Percentiles rank a stretch among this genome's conserved stretches.
phyloP scores from a whole-genome alignment of 1,284 basidiomycete species.

The Cryptococcus sp. region DNA sequence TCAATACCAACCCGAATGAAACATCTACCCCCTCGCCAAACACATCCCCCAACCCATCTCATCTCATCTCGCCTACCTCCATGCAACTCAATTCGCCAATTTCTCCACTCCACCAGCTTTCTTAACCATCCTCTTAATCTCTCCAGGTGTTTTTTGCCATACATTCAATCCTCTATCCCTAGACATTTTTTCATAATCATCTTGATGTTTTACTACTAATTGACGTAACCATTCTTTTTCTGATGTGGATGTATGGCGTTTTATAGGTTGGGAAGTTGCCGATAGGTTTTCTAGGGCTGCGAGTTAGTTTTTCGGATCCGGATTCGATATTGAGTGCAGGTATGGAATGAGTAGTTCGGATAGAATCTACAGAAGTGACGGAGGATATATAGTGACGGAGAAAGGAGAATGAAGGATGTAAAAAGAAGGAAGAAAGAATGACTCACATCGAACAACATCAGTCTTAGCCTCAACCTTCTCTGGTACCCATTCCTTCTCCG shows the following conservation, averaged over 20 bases:
- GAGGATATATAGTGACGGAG: not conserved
- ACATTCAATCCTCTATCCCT: constrained; percentile 73
- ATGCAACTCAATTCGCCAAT: not conserved
- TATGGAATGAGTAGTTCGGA: not conserved
- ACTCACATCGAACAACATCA: constrained; percentile 47
- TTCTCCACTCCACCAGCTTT: constrained; percentile 21
- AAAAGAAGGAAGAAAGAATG: not conserved
- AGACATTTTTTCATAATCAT: constrained; percentile 72
- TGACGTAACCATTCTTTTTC: constrained; percentile 66
- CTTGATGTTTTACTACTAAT: constrained; percentile 67
- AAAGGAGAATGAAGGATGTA: not conserved
- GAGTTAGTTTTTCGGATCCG: constrained; percentile 1
- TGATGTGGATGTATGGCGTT: constrained; percentile 63
- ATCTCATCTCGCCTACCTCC: no score
- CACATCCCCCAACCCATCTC: no score
- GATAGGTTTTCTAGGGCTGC: constrained; percentile 44
- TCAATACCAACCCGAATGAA: no score
- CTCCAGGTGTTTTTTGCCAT: constrained; percentile 80
- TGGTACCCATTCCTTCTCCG: constrained; percentile 15
- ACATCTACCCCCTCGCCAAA: no score
- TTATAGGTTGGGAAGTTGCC: constrained; percentile 45
- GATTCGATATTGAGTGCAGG: not conserved
- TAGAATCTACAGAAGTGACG: not conserved
- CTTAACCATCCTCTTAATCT: constrained; percentile 52
- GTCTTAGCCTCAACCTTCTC: constrained; percentile 44